A percentile compares a stretch with the other conserved stretches of the same genome.
phyloP scores from a whole-genome alignment of 805 yeast genomes.

The Jamesozyma lodderae region DNA sequence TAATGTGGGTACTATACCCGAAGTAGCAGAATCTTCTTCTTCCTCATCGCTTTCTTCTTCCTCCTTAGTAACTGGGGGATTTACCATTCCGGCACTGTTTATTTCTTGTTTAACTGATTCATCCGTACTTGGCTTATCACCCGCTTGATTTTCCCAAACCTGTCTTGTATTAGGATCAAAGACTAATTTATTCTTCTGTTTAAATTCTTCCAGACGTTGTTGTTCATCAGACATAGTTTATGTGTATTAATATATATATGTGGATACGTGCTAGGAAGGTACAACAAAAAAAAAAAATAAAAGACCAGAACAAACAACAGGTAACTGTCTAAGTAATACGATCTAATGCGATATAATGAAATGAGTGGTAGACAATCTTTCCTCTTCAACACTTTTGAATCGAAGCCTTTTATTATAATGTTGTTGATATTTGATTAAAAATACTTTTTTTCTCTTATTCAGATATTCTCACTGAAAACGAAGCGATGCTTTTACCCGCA shows the following conservation, averaged over 20 bases:
- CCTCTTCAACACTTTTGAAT: not conserved
- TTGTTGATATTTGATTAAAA: too few relatives aligned
- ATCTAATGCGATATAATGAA: too few relatives aligned
- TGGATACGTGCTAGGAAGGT: not conserved
- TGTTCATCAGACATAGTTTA: constrained; percentile 26
- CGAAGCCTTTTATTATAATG: not conserved
- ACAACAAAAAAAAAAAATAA: not conserved
- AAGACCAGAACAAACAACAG: not conserved
- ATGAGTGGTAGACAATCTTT: too few relatives aligned
- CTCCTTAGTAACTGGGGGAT: constrained; percentile 4
- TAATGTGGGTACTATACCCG: constrained; percentile 90
- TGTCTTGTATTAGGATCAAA: constrained; percentile 32
- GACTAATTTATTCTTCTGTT: constrained; percentile 29
- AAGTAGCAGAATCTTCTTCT: constrained; percentile 62
- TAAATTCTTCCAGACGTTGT: constrained; percentile 27
- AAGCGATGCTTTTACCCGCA: too few relatives aligned
- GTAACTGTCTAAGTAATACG: too few relatives aligned
- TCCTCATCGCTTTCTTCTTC: constrained; percentile 10
- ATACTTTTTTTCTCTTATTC: too few relatives aligned
- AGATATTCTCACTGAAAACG: too few relatives aligned
- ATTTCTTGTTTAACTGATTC: not conserved
- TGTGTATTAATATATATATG: not conserved
- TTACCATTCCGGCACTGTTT: not conserved
- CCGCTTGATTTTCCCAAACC: constrained; percentile 29
- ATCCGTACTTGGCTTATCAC: not conserved